Percentiles rank a stretch among this genome's conserved stretches.
These are phyloP conservation scores for Phialocephala subalpina DNA, from an alignment of 2,329 filamentous ascomycete genomes.

Conservation along the genomic window DNA sequence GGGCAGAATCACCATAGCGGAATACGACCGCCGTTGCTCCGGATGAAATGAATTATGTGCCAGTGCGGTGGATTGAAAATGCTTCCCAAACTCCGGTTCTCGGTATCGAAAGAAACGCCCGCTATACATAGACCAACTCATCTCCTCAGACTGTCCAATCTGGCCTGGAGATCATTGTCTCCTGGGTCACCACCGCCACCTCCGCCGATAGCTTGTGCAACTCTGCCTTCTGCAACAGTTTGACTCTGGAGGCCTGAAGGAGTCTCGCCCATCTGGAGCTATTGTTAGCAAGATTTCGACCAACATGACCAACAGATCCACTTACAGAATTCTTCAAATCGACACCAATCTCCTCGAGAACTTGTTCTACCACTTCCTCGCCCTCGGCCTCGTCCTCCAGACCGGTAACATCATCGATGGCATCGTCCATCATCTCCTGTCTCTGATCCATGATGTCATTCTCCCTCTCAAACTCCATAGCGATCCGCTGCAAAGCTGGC, in stretches of 20 bases:
- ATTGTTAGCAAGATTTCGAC: constrained; percentile 22
- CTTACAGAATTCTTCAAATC: constrained; percentile 89
- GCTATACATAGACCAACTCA: constrained; percentile 29
- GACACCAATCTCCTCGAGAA: constrained; percentile 95
- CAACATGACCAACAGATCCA: constrained; percentile 35
- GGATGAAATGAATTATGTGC: not conserved
- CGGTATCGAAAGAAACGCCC: constrained; percentile 29
- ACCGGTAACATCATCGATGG: constrained; percentile 95
- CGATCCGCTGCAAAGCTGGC: constrained; percentile 91
- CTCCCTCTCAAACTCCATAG: constrained; percentile 98
- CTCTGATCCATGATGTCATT: constrained; percentile 99
- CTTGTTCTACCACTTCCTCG: constrained; percentile 95
- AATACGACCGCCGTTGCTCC: constrained; percentile 15
- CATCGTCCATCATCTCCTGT: constrained; percentile 99
- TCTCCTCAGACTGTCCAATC: constrained; percentile 78
- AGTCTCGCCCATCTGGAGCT: constrained; percentile 83
- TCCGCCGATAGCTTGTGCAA: constrained; percentile 87
- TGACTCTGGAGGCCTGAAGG: constrained; percentile 83
- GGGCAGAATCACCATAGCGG: constrained; percentile 12
- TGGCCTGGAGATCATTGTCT: constrained; percentile 92
- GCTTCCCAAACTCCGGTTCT: constrained; percentile 28
- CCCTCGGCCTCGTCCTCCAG: constrained; percentile 91
- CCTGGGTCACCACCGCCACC: constrained; percentile 64
- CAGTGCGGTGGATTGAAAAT: constrained; percentile 7
- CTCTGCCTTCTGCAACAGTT: constrained; percentile 74